phyloP scores from a whole-genome alignment of 2,329 filamentous ascomycete species.

The Aureobasidium sp. region DNA sequence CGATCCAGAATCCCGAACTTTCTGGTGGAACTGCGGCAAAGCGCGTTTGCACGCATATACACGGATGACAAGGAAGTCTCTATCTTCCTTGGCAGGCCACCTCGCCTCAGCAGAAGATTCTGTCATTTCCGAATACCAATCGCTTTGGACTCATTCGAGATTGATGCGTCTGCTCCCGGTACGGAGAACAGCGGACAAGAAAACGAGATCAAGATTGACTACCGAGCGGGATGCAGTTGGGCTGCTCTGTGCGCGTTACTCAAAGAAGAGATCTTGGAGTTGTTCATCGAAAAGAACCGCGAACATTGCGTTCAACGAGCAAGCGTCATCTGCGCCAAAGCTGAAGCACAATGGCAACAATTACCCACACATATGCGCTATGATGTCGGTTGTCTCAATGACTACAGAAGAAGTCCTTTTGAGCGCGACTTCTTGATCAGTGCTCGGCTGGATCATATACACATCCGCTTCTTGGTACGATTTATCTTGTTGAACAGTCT shows the following conservation, averaged over 20 bases:
- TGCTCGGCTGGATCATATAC: slow-evolving; percentile 26
- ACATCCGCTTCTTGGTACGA: slow-evolving; percentile 25
- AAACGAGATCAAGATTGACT: slow-evolving; percentile 19
- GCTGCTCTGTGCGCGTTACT: slow-evolving; percentile 24
- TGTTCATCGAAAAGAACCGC: slow-evolving; percentile 18
- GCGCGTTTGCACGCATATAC: slow-evolving; percentile 36
- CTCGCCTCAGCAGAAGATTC: slow-evolving; percentile 35
- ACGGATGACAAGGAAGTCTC: slow-evolving; percentile 40
- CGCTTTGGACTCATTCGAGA: not conserved
- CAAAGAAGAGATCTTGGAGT: slow-evolving; percentile 28
- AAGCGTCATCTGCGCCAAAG: slow-evolving; percentile 16
- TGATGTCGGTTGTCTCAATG: slow-evolving; percentile 13
- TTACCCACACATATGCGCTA: slow-evolving; percentile 21
- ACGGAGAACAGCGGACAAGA: not conserved
- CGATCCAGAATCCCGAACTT: slow-evolving; percentile 28
- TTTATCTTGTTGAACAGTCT: slow-evolving; percentile 18
- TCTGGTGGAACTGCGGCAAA: slow-evolving; percentile 32
- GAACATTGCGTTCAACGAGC: slow-evolving; percentile 12
- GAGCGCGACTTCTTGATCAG: slow-evolving; percentile 27
- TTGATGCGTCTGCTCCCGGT: not conserved
- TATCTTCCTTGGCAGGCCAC: slow-evolving; percentile 42
- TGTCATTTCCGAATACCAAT: slow-evolving; percentile 26
- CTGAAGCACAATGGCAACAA: slow-evolving; percentile 19
- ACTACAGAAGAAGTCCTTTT: slow-evolving; percentile 16
- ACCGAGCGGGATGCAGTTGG: slow-evolving; percentile 23